Evolutionary conservation across 73 alveolate species (phyloP), one percentile per base, ranked within the genome.

Genomic region (Paramecium octaurelia): DNA sequence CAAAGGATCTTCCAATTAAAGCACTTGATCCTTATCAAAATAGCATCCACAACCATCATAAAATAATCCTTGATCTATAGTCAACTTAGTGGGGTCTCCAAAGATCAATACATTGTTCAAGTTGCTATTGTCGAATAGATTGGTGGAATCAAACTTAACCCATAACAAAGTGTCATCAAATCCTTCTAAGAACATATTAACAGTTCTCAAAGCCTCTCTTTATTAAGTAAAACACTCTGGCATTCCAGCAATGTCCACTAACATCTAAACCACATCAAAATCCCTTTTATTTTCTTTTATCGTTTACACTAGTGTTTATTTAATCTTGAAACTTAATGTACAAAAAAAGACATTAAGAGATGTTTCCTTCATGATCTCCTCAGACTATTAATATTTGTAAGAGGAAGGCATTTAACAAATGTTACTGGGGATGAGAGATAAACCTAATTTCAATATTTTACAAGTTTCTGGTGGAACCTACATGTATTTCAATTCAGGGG

Each of bases 11-110:
- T 80, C 91, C 21, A 80, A 46, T 44, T 80, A 12, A 9, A 80
- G 43, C 6, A 40, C 70, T 42, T 27, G 2, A 43, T 42, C 50
- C 14, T 10, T 48, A 44, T 80, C 91, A 80, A 80, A 80, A 6
- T 12, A 42, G 14, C 64, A 34, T 4, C 91, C 91, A 80, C 91
- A 80, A 2, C 91, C 91, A 80, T 80, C 91, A 80, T 42, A 80
- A 23, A 80, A 80, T 24, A 80, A 48, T 42, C 91, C 91, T 44
- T 80, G 10, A 43, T 80, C 91, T 20, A 27, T 40, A 2, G 70
- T 31, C 34, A 80, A 80, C 44, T 80, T 80, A 8, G 43, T 42
- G 3, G 91, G 91, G 46, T 80, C 91, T 18, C 91, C 91, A 24
- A 44, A 43, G 6, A 43, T 80, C 21, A 12, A 44, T 23, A 80